Evolutionary conservation across 1,284 basidiomycete genomes (phyloP).

Genomic region (Apiotrichum gracile): DNA sequence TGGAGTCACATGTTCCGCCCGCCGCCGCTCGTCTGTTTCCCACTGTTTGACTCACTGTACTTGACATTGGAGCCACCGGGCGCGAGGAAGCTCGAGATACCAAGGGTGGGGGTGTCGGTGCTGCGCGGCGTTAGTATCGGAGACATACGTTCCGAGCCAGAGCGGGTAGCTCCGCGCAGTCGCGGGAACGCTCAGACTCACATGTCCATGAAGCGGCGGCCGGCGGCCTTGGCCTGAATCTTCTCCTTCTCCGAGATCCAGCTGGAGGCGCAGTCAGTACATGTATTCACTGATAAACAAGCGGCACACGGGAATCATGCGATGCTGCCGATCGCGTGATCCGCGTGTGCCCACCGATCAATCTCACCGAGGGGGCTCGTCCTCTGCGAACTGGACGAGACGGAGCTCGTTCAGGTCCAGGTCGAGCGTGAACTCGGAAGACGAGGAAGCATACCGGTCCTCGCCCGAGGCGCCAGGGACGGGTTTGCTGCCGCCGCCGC

Average conservation of each 20-base stretch:
- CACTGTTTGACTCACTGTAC: slow-evolving; percentile 32
- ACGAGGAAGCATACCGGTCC: neutral
- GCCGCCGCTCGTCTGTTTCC: too few relatives aligned
- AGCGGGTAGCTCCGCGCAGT: slow-evolving; percentile 4
- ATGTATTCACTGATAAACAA: too few relatives aligned
- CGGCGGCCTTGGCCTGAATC: slow-evolving; percentile 67
- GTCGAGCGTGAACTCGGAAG: slow-evolving; percentile 38
- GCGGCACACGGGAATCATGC: neutral
- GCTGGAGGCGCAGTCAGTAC: slow-evolving; percentile 35
- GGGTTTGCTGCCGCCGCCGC: neutral
- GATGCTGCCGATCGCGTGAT: neutral
- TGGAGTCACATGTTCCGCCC: neutral
- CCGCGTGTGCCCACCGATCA: neutral
- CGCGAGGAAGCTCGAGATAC: slow-evolving; percentile 38
- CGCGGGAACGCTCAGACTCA: slow-evolving; percentile 44
- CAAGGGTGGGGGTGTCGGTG: slow-evolving; percentile 63
- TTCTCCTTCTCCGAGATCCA: slow-evolving; percentile 81
- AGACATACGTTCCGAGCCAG: neutral
- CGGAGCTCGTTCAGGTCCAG: slow-evolving; percentile 66
- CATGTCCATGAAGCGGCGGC: slow-evolving; percentile 73
- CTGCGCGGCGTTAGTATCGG: slow-evolving; percentile 48
- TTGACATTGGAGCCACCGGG: slow-evolving; percentile 32
- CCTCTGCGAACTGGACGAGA: slow-evolving; percentile 66
- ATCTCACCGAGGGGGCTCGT: slow-evolving; percentile 51
- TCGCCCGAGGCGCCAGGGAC: neutral